Evolutionary conservation across 2,329 filamentous ascomycete species (phyloP).

Genomic region (Neopestalotiopsis rosae): DNA sequence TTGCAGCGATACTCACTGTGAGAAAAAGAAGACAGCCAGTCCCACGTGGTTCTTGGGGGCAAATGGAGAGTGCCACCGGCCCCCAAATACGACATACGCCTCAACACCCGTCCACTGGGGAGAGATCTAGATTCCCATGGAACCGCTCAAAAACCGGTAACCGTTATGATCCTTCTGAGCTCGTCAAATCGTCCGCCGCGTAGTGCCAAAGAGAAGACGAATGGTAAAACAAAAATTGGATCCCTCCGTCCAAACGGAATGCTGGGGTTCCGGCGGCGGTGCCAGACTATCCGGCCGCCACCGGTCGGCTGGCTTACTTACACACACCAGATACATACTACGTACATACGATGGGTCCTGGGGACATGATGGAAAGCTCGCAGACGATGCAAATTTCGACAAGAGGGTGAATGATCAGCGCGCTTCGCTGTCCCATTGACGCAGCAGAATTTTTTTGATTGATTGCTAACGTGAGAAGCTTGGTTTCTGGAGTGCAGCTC

Average conservation of each 20-base stretch:
- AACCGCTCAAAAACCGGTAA: not conserved
- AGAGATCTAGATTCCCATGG: not conserved
- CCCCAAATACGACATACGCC: constrained; percentile 6
- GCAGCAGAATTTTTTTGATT: not conserved
- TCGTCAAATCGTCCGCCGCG: no score
- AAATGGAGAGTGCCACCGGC: constrained; percentile 2
- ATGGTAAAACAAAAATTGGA: not conserved
- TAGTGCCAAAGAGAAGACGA: not conserved
- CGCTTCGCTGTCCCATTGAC: constrained; percentile 2
- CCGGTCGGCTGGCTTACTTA: not conserved
- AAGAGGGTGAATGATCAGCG: not conserved
- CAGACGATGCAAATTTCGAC: not conserved
- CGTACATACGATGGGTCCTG: no score
- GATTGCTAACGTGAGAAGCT: constrained; percentile 15
- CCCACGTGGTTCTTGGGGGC: constrained; percentile 5
- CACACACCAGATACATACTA: not conserved
- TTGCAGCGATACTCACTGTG: not conserved
- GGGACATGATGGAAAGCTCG: no score
- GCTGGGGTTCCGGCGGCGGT: not conserved
- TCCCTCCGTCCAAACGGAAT: not conserved
- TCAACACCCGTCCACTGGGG: not conserved
- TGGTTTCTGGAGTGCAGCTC: not conserved
- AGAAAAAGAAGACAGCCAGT: not conserved
- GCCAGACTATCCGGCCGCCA: not conserved
- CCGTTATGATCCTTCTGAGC: not conserved